phyloP scores from a whole-genome alignment of 257 asterid species.

The Solanum tacnaense region DNA sequence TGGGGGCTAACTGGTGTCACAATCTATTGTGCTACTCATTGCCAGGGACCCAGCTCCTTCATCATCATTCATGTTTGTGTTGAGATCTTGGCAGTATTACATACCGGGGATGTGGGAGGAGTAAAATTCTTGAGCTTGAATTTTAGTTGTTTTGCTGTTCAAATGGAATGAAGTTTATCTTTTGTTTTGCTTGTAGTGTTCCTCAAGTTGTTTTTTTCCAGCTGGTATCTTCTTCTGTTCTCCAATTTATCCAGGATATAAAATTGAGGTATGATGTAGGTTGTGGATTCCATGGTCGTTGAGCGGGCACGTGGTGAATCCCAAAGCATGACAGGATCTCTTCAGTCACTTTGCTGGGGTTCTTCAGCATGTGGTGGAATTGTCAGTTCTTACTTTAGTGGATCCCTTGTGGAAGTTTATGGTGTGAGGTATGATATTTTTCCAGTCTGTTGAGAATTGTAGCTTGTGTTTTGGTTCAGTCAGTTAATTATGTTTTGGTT shows the following conservation, averaged over 20 bases:
- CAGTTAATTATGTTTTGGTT: neutral
- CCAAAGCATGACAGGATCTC: constrained; percentile 94
- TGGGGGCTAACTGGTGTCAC: neutral
- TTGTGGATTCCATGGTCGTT: constrained; percentile 97
- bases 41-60: neutral
- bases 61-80: neutral
- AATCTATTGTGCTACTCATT: neutral
- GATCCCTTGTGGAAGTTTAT: constrained; percentile 86
- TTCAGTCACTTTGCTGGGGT: constrained; percentile 98
- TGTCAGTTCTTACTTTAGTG: constrained; percentile 91
- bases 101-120: neutral
- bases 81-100: neutral
- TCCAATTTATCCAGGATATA: neutral
- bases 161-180: neutral
- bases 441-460: neutral
- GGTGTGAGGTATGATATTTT: constrained; percentile 71
- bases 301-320: constrained; percentile 99
- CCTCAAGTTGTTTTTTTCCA: neutral
- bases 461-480: neutral
- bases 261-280: constrained; percentile 40
- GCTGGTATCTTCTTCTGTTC: neutral
- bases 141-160: neutral
- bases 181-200: neutral
- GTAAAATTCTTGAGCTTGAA: neutral
- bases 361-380: constrained; percentile 95